Conservation (phyloP, 1,284 basidiomycete genomes). For the Tremellales sp. region DNA sequence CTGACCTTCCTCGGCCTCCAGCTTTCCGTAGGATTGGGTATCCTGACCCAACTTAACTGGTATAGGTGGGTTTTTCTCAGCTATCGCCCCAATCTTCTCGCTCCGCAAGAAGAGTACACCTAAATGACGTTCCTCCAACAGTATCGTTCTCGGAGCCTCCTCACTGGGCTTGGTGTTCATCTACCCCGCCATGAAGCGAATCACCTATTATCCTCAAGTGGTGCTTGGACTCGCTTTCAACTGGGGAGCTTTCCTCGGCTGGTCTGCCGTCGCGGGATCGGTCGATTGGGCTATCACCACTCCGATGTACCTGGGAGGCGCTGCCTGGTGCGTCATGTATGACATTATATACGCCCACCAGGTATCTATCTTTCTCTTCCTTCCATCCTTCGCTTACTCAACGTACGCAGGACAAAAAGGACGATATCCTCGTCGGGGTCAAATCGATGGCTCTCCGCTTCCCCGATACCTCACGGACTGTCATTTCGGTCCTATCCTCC, state of each 20-base stretch:
- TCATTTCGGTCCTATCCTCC: conserved; percentile 70
- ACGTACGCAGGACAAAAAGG: conserved; percentile 72
- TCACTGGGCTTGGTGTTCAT: conserved; percentile 81
- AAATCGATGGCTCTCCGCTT: conserved; percentile 93
- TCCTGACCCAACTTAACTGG: conserved; percentile 88
- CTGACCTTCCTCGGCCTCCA: conserved; percentile 79
- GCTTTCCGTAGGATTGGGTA: conserved; percentile 76
- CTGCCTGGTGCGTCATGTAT: conserved; percentile 93
- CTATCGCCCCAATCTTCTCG: neutral
- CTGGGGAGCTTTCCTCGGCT: conserved; percentile 95
- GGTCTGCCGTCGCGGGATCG: conserved; percentile 83
- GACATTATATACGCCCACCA: conserved; percentile 99
- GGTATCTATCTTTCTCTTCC: conserved; percentile 48
- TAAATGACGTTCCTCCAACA: conserved; percentile 37
- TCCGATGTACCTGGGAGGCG: conserved; percentile 84
- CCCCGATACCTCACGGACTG: conserved; percentile 67
- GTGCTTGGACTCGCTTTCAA: conserved; percentile 92
- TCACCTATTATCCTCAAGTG: conserved; percentile 95
- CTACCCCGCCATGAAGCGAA: conserved; percentile 96
- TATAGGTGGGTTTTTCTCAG: conserved; percentile 66
- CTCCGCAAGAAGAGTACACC: neutral
- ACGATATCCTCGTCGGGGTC: conserved; percentile 85
- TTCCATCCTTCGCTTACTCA: neutral
- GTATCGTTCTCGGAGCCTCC: conserved; percentile 85
- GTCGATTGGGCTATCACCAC: conserved; percentile 79